Base-by-base conservation (phyloP, 2,329 filamentous ascomycete species). In the Xylariaceae sp. region DNA sequence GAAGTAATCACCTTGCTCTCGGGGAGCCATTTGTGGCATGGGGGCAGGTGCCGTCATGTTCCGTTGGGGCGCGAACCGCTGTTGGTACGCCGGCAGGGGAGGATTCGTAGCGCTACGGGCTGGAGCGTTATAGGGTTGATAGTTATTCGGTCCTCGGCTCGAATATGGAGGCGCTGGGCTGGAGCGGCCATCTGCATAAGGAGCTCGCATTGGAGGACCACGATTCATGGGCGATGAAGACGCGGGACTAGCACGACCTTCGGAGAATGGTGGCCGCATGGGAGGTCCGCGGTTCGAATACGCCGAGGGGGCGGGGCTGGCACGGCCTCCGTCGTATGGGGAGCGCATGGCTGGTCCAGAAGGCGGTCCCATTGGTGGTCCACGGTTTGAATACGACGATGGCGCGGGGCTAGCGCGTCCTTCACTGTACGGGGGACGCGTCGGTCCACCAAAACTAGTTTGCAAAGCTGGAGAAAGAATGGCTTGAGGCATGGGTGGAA, bases 41-140 rank as follows among this genome's bases (percentile, higher is more conserved):
- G 70, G 68, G 48, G 71, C 60, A 4, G 74, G 73, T 4, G 71
- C 73, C 18, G 76, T 78, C 70, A 78, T 71, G 50, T 73, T 77
- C 46, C 77, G 70, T 56, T 71, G 71, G 1, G 73, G 73, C 28
- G 70, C 61, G 36, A 69, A 67, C 12, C 66, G 69, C 38, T 66
- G 67, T 34, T 64, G 69, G 22, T 68, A 61, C 6, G 57, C 59
- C 10, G 63, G 60, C 22, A 69, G 64, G 13, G 71, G 57, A 4
- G 71, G 70, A 1, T 69, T 69, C 13, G 75, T 76, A 28, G 69
- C 67, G 49, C 73, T 78, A 33, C 76, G 70, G 48, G 60, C 51
- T 1, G 71, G 67, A 31, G 60, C 56, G 5, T 13, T 13, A 49
- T 62, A 66, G 6, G 55, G 59, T 42, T 62, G 65, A 16, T 61